Base-by-base conservation (phyloP, 345 rosid species). In the Punica granatum region DNA sequence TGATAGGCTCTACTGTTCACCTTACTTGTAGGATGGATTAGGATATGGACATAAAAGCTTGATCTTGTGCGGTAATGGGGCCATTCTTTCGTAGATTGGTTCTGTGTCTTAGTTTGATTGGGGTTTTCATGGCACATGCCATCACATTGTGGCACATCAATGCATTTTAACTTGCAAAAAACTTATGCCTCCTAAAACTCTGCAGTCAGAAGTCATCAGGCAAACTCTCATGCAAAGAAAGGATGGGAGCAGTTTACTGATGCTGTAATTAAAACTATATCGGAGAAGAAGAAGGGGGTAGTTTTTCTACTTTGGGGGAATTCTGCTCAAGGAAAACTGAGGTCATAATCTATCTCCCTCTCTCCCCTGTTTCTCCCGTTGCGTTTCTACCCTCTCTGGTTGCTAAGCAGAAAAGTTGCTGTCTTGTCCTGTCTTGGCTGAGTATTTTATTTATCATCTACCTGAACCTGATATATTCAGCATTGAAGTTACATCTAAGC, bases 161-260 rank as follows among this genome's bases (percentile, higher is more conserved):
- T n/a, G 58, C 58, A 51, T n/a, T 7, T 51, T 51, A n/a, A 51
- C 58, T 23, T 18, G 58, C 28, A n/a, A 23, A 51, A 51, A 23
- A n/a, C n/a, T n/a, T n/a, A n/a, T n/a, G n/a, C n/a, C 18, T 53
- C 34, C 34, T 28, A 13, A 56, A 33, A 56, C 37, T 68, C 44
- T 80, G 67, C 81, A 94, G 99, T 94, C 49, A 84, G 90, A 81
- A 78, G 81, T 66, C 87, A 85, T 63, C 95, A 94, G 79, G 95
- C 97, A 25, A 89, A 89, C 67, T 94, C 99, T 69, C 99, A 94
- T 77, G 91, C 96, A 37, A 91, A 85, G 83, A 89, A 89, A 85
- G 99, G 99, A 74, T 94, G 99, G 99, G 99, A 94, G 69, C 95
- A 85, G 56, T 94, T 91, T 67, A 94, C 97, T 32, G 95, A 94